Evolutionary conservation across 805 yeast species (phyloP), one percentile per base, ranked within the genome.

Genomic region (Diddensiella santjacobensis): DNA sequence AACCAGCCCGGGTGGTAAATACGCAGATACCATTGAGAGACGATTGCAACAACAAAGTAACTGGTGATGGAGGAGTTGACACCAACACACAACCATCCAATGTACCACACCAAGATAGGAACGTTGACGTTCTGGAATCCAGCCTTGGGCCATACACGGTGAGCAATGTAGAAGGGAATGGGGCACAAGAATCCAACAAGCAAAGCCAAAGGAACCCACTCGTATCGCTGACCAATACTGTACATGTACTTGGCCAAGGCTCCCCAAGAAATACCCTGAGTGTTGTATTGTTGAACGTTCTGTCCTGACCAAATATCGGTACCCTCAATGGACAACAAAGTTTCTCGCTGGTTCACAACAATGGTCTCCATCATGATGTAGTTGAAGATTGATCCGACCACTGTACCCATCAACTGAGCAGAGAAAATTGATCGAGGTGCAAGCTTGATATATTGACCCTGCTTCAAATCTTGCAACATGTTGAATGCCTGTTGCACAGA

Each of bases 401-500:
- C 41, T 20, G 61, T 57, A 3, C 62, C 70, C 24, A 66, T 51
- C 40, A 69, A 52, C 58, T 70, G 78, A 31, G 68, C 73, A 56
- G 79, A 69, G 67, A 80, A 80, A 26, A 79, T 63, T 0, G 84
- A 75, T 57, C 77, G 67, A 10, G 85, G 85, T 1, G 84, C 80
- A 20, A 80, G 65, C 52, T 78, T 79, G 20, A 76, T 64, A 58
- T 80, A 80, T 61, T 80, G 85, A 0, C 75, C 81, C 66, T 71
- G 64, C 56, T 78, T 78, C 52, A 65, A 66, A 57, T 78, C 78
- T 60, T 75, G 75, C 44, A 79, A 74, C 61, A 75, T 80, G 59
- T 70, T 74, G 51, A 80, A 78, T 10, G 85, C 84, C 64, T 81
- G 85, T 35, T 77, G 74, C 58, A 78, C 82, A 51, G 80, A 79